Evolutionary conservation across 768 basidiomycete genomes (phyloP), one percentile per base, ranked within the genome.

Genomic region (Suillus decipiens): DNA sequence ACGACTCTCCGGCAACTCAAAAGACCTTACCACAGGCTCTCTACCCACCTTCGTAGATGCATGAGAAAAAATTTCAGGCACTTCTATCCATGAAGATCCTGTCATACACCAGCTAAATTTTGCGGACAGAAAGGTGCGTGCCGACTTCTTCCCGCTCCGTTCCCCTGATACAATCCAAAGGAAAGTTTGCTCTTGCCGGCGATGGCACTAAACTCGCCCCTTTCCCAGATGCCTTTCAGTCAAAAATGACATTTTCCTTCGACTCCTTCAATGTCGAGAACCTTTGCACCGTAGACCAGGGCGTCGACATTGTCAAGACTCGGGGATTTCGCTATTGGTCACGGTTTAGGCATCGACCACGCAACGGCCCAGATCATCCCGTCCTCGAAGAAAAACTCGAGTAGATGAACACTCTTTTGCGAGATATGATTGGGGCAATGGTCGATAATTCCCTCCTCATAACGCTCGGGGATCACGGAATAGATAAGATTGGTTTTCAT

Each of bases 231-330:
- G 9, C 34, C 34, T 34, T 34, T 34, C 34, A 34, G 34, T 9
- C 9, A 34, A 34, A 34, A 2, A 34, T 34, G 34, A 4, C 5
- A 34, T 34, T 34, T 34, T 7, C 96, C 0, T 99, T 87, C 72
- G 96, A 97, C 75, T 96, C 95, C 0, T 99, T 99, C 82, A 95
- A 99, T 74, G 96, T 99, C 64, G 96, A 99, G 74, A 96, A 99
- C 73, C 81, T 99, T 3, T 95, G 99, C 70, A 90, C 93, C 0
- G 97, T 99, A 54, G 97, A 99, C 70, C 81, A 90, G 57, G 96
- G 96, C 11, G 95, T 99, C 61, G 81, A 59, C 76, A 83, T 45
- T 62, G 70, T 42, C 14, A 39, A 14, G 5, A 14, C 19, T 77
- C 85, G 1, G 96, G 85, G 92, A 95, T 75, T 85, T 98, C 63